A percentile compares a stretch with the other conserved stretches of the same genome.
These are phyloP conservation scores for Primulina huaijiensis DNA, from an alignment of 257 asterid genomes.

Conservation along the genomic window DNA sequence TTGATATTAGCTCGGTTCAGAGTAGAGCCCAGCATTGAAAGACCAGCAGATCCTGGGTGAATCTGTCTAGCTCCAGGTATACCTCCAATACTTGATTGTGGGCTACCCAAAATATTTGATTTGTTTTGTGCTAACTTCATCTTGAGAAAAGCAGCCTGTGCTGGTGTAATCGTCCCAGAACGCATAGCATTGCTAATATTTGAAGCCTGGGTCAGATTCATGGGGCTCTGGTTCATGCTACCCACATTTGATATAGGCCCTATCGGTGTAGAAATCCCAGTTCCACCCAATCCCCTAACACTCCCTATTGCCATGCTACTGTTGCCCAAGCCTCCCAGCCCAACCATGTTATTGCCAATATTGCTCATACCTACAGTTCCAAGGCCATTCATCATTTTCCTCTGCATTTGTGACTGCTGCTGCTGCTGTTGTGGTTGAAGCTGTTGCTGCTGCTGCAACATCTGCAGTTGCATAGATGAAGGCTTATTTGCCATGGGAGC, in stretches of 20 bases:
- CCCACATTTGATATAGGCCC: slow-evolving; percentile 63
- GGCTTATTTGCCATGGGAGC: slow-evolving; percentile 54
- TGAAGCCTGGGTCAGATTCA: slow-evolving; percentile 58
- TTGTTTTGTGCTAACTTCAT: slow-evolving; percentile 49
- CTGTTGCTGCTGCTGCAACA: slow-evolving; percentile 52
- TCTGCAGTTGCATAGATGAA: slow-evolving; percentile 58
- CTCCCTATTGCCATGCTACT: slow-evolving; percentile 71
- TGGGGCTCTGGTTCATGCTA: slow-evolving; percentile 55
- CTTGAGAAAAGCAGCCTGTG: slow-evolving; percentile 54
- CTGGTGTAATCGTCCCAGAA: slow-evolving; percentile 41
- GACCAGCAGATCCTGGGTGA: slow-evolving; percentile 56
- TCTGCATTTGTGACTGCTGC: slow-evolving; percentile 53
- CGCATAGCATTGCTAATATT: slow-evolving; percentile 54
- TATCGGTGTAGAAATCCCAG: slow-evolving; percentile 71
- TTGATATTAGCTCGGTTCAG: slow-evolving; percentile 62
- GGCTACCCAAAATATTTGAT: slow-evolving; percentile 46
- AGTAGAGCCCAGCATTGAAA: slow-evolving; percentile 60
- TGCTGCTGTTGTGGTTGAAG: slow-evolving; percentile 43
- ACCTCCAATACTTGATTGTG: slow-evolving; percentile 55
- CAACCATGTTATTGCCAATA: slow-evolving; percentile 66
- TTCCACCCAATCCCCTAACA: slow-evolving; percentile 63
- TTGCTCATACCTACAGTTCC: slow-evolving; percentile 74
- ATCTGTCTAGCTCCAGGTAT: slow-evolving; percentile 71
- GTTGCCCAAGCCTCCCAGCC: slow-evolving; percentile 65
- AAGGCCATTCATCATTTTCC: slow-evolving; percentile 70